Evolutionary conservation across 805 yeast species (phyloP), one percentile per base, ranked within the genome.

Genomic region (Metschnikowia bowlesiae): DNA sequence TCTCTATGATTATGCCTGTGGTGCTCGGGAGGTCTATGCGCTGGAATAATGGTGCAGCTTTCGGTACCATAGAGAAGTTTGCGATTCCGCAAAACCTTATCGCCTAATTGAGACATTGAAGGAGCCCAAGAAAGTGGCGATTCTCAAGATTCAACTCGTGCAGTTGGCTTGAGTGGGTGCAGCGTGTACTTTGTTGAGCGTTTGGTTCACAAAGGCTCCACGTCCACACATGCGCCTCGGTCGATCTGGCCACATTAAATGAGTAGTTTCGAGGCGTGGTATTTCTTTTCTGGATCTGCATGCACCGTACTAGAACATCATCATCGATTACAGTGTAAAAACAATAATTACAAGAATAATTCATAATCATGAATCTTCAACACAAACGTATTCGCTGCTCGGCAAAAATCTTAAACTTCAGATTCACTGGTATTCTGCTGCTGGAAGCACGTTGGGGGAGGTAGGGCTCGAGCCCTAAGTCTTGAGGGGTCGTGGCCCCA

Each of bases 381-480:
- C 22, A 2, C 22, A 22, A 4, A 22, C 22, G 22, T 22, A 22
- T 22, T 22, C 22, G 4, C 5, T 22, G 22, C 22, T 22, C 22
- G 5, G 22, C 22, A 22, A 22, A 22, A 22, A 1, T 22, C 22
- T 22, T 4, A 22, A 22, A 3, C 22, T 22, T 1, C 22, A 22
- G 4, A 22, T 2, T 22, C 22, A 22, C 22, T 22, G 22, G 22
- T 22, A 22, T 22, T 22, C 22, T 22, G 22, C 22, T 22, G 22
- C 22, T 22, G 22, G 34, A 32, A 13, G 34, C 10, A 32, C 13
- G 28, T 16, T 37, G n/a, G 3, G 7, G 26, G n/a, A 37, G 13
- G 3, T 22, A 48, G 58, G 58, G 58, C 55, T 48, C 28, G 22
- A 48, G 58, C 58, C 58, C 58, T 55, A 43, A n/a, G 16, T 2